phyloP scores from a whole-genome alignment of 2,329 filamentous ascomycete genomes.

The Epichloe typhina region DNA sequence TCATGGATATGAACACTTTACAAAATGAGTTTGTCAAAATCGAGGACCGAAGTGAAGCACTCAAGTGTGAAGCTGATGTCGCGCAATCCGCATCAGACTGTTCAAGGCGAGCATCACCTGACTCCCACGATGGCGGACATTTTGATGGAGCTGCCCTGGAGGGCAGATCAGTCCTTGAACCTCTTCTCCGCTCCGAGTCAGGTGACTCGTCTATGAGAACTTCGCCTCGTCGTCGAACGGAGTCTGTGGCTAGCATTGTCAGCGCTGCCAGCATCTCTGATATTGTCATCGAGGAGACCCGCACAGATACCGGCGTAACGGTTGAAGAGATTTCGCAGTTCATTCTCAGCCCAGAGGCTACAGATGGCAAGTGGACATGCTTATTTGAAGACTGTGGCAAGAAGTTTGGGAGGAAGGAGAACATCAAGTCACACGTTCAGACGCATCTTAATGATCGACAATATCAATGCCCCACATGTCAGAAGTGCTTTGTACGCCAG shows the following conservation, averaged over 20 bases:
- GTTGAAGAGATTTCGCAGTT: constrained; percentile 69
- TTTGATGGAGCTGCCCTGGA: constrained; percentile 29
- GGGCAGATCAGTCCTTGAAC: constrained; percentile 28
- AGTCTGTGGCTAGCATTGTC: constrained; percentile 44
- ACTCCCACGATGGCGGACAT: constrained; percentile 17
- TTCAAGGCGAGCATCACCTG: constrained; percentile 40
- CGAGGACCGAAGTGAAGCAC: constrained; percentile 19
- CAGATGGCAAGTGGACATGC: constrained; percentile 70
- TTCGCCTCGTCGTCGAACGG: constrained; percentile 39
- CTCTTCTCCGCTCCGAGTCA: constrained; percentile 7
- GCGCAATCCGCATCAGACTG: constrained; percentile 30
- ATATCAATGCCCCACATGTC: constrained; percentile 84
- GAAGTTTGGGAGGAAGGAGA: constrained; percentile 91
- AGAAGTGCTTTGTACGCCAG: constrained; percentile 92
- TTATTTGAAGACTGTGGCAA: constrained; percentile 70
- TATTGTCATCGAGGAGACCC: constrained; percentile 52
- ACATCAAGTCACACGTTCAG: constrained; percentile 97
- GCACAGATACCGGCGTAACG: constrained; percentile 71
- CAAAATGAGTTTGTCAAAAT: constrained; percentile 30
- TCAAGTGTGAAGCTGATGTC: constrained; percentile 18
- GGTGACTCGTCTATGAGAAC: constrained; percentile 9
- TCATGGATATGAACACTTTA: constrained; percentile 40
- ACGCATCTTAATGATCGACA: constrained; percentile 95
- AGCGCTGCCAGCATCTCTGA: constrained; percentile 47
- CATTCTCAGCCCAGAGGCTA: constrained; percentile 58